phyloP scores from a whole-genome alignment of 345 rosid genomes.

The Salix viminalis region DNA sequence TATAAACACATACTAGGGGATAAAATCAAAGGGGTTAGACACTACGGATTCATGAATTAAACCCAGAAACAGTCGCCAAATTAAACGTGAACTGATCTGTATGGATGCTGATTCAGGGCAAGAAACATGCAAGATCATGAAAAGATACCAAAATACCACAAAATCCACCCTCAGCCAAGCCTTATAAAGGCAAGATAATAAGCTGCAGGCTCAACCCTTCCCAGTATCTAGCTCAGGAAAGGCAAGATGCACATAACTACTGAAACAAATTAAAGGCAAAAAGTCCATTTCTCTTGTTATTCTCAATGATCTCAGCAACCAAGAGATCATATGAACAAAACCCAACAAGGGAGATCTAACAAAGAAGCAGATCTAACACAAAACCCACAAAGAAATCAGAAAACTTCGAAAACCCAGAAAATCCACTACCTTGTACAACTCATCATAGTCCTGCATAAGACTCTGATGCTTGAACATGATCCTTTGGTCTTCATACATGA shows the following conservation, averaged over 20 bases:
- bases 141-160: neutral
- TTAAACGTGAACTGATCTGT: neutral
- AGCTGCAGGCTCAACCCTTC: neutral
- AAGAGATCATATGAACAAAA: neutral
- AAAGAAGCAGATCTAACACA: slow-evolving; percentile 8
- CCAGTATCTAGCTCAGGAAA: neutral
- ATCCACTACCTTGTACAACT: slow-evolving; percentile 44
- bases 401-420: slow-evolving; percentile 16
- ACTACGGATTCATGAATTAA: neutral
- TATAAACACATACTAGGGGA: neutral
- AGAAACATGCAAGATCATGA: neutral
- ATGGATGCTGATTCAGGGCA: neutral
- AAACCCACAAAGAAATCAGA: slow-evolving; percentile 21
- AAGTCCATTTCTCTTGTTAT: neutral
- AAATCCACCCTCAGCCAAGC: neutral
- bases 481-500: slow-evolving; percentile 41
- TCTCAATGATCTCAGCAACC: neutral
- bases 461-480: slow-evolving; percentile 44
- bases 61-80: neutral
- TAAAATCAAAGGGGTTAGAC: neutral
- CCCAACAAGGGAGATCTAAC: slow-evolving; percentile 3
- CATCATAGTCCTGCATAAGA: slow-evolving; percentile 55
- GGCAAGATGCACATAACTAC: slow-evolving; percentile 11
- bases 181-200: neutral
- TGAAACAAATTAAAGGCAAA: slow-evolving; percentile 4